Evolutionary conservation across 179 eudicot genomes (phyloP), one percentile per base, ranked within the genome.

Genomic region (Carnegiea gigantea): DNA sequence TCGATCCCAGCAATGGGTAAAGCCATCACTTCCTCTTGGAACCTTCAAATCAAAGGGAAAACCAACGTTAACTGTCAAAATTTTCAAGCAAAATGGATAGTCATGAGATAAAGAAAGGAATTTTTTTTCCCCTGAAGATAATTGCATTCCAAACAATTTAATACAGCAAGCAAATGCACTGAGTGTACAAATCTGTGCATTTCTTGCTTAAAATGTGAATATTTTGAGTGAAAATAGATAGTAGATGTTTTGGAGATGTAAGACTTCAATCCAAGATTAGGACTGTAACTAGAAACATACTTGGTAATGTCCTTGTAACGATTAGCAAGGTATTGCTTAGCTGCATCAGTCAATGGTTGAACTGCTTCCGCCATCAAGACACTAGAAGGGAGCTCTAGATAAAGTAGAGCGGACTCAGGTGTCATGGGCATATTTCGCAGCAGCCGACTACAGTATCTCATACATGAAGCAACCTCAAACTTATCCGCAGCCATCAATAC

Each of bases 401-500:
- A 96, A 4, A 94, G 88, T 46, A 96, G 86, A 46, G 99, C 98
- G 62, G 98, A 92, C 81, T 94, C 99, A 0, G 98, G 97, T 75
- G 95, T 92, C 99, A 96, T 96, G 62, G 94, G 93, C 87, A 94
- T 83, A 82, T 89, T 88, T 75, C 99, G 87, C 80, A 96, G 78
- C 23, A 87, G 74, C 75, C 91, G 87, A 80, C 98, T 92, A 82
- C 99, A 96, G 78, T 91, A 86, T 86, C 97, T 85, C 99, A 94
- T 96, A 81, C 99, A 94, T 13, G 98, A 96, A 84, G 96, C 99
- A 51, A 96, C 99, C 89, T 94, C 97, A 87, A 94, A 96, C 75
- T 96, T 96, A 84, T 96, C 98, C 10, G 99, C 99, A 82, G 99
- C 98, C 99, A 96, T 96, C 81, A 96, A 83, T 75, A 96, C 93